Conservation (phyloP, 345 rosid genomes). For the thale cress (Arabidopsis thaliana) region DNA sequence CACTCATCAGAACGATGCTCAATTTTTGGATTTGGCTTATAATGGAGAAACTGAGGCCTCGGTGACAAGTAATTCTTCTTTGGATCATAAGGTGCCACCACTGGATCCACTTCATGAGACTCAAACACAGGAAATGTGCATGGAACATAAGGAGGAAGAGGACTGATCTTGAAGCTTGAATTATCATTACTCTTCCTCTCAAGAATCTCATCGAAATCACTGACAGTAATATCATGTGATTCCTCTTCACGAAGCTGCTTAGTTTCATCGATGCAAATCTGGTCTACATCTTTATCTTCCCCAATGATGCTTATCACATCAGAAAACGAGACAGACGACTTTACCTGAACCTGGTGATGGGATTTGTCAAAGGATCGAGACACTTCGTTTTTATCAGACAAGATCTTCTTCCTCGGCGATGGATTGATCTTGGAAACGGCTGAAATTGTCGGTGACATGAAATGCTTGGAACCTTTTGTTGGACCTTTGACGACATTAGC, state of each 20-base stretch:
- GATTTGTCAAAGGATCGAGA: conserved; percentile 46
- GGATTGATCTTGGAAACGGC: conserved; percentile 75
- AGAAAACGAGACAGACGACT: conserved; percentile 52
- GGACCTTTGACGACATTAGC: conserved; percentile 48
- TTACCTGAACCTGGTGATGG: conserved; percentile 34
- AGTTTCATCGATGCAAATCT: conserved; percentile 33
- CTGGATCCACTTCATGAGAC: conserved; percentile 73
- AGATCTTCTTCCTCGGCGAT: conserved; percentile 77
- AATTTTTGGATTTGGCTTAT: conserved; percentile 65
- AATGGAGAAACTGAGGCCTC: conserved; percentile 70
- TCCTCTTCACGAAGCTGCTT: conserved; percentile 36
- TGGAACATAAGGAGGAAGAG: conserved; percentile 35
- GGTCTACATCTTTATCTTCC: conserved; percentile 34
- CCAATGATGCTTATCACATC: conserved; percentile 47
- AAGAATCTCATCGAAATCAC: conserved; percentile 31
- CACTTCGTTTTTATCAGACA: conserved; percentile 67
- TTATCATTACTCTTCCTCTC: conserved; percentile 47
- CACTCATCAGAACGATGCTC: conserved; percentile 49
- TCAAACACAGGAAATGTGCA: conserved; percentile 53
- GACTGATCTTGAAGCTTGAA: conserved; percentile 50
- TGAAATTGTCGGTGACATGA: conserved; percentile 90
- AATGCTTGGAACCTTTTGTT: conserved; percentile 64
- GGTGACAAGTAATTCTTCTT: conserved; percentile 67
- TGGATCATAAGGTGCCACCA: conserved; percentile 66
- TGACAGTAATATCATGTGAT: conserved; percentile 45